Evolutionary conservation across 2,329 filamentous ascomycete genomes (phyloP), one percentile per base, ranked within the genome.

Genomic region (Scytalidium sp.): DNA sequence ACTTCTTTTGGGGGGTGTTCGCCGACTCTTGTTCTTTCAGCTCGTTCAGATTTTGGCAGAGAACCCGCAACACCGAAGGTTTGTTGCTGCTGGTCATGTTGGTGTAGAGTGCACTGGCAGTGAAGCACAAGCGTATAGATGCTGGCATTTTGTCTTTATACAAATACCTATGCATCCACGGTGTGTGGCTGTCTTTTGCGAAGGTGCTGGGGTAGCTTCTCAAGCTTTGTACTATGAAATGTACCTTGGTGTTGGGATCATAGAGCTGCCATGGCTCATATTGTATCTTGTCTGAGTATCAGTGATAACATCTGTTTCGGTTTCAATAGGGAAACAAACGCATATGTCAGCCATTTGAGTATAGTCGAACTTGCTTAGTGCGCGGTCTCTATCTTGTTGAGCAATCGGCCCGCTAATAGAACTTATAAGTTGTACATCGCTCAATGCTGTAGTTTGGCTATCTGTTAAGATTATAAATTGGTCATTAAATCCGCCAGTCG

Each of bases 111-210:
- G 64, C 55, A 45, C 57, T 58, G 5, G 54, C 55, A 6, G 62
- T 52, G 46, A 68, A 68, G 52, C 64, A 67, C 19, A 59, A 55
- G 19, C 62, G 23, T n/a, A 68, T 66, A 48, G 55, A 64, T 21
- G 50, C 50, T 5, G 64, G 64, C 27, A 54, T 61, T 21, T 60
- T 46, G 36, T 54, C 46, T 19, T 47, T 46, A 53, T 67, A 67
- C 22, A 68, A 59, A 41, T 56, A 49, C 11, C 51, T 53, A 47
- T 68, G 65, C 43, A 68, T 50, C 43, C 64, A 68, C 8, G 63
- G 60, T 1, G 64, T 65, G 20, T 51, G 42, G 29, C 59, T 66
- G n/a, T 49, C 52, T 10, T 50, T 51, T 3, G 64, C 65, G 29
- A 63, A 55, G 36, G 64, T 60, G 15, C 17, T 44, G 2, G 51